phyloP scores from a whole-genome alignment of 805 yeast species.

The Candida silvicultrix region DNA sequence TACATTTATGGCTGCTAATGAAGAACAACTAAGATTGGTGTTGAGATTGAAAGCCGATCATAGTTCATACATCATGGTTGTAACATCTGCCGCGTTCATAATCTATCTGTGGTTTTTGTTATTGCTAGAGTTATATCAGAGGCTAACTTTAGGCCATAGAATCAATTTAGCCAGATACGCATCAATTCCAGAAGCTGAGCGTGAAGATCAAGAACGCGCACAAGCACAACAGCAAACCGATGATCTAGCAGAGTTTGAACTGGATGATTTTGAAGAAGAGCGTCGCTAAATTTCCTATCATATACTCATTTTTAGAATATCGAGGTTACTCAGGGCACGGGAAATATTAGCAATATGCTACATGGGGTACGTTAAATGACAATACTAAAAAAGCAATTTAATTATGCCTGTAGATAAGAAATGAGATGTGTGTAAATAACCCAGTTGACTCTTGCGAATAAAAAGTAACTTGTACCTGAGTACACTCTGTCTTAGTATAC shows the following conservation, averaged over 20 bases:
- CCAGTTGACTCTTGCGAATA: too few relatives aligned
- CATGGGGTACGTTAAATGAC: not conserved
- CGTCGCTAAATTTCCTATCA: too few relatives aligned
- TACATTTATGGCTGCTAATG: constrained; percentile 88
- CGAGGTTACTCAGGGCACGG: too few relatives aligned
- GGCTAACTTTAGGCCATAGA: constrained; percentile 19
- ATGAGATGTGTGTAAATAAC: too few relatives aligned
- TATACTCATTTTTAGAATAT: too few relatives aligned
- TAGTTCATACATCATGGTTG: constrained; percentile 70
- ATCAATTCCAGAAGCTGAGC: constrained; percentile 3
- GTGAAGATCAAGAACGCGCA: not conserved
- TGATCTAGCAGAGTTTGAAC: constrained; percentile 15
- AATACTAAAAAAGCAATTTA: not conserved
- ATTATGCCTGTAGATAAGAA: not conserved
- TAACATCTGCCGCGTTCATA: constrained; percentile 68
- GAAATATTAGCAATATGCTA: too few relatives aligned
- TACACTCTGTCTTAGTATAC: too few relatives aligned
- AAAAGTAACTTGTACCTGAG: too few relatives aligned
- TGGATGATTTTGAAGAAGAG: constrained; percentile 12
- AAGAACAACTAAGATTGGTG: constrained; percentile 74
- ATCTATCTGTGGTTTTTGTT: constrained; percentile 60
- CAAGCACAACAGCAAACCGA: constrained; percentile 4
- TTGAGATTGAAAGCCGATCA: constrained; percentile 76
- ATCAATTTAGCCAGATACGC: constrained; percentile 8
- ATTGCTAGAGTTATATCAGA: constrained; percentile 53